Percentiles rank a stretch among this genome's conserved stretches.
Evolutionary conservation across 768 basidiomycete genomes (phyloP).

Genomic region (Tylopilus sp.): DNA sequence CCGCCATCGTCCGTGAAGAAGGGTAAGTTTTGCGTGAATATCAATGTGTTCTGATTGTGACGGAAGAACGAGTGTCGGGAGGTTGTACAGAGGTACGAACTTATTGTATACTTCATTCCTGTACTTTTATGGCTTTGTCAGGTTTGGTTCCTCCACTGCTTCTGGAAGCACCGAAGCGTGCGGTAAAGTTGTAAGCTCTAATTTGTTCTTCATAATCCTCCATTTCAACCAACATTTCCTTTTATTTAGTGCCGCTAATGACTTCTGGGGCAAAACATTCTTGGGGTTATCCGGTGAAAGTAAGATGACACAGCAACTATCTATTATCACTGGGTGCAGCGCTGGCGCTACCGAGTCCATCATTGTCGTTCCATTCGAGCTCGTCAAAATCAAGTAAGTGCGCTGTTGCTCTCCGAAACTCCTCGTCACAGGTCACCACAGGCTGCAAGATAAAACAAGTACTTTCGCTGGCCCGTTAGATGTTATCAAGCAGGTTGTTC

Average conservation of each 20-base stretch:
- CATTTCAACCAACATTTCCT: neutral
- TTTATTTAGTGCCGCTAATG: slow-evolving; percentile 69
- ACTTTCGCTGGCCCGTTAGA: slow-evolving; percentile 91
- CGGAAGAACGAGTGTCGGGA: slow-evolving; percentile 39
- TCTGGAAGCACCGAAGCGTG: slow-evolving; percentile 96
- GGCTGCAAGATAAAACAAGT: slow-evolving; percentile 90
- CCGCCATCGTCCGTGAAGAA: slow-evolving; percentile 81
- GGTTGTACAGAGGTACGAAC: slow-evolving; percentile 78
- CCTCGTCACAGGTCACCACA: slow-evolving; percentile 22
- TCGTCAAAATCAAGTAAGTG: slow-evolving; percentile 77
- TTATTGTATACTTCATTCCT: neutral
- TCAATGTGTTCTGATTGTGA: neutral
- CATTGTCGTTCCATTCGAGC: slow-evolving; percentile 94
- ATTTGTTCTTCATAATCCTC: neutral
- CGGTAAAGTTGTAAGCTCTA: slow-evolving; percentile 80
- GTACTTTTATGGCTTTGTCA: slow-evolving; percentile 22
- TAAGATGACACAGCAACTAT: slow-evolving; percentile 88
- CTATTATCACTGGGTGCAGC: slow-evolving; percentile 85
- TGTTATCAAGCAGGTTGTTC: slow-evolving; percentile 77
- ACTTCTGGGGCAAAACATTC: slow-evolving; percentile 92
- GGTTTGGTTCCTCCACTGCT: slow-evolving; percentile 94
- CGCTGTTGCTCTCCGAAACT: slow-evolving; percentile 19
- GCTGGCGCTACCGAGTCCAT: slow-evolving; percentile 97
- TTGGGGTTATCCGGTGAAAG: slow-evolving; percentile 56
- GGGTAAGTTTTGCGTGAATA: slow-evolving; percentile 53